Conservation (phyloP, 139 green algal species). For the Asterochloris erici region DNA sequence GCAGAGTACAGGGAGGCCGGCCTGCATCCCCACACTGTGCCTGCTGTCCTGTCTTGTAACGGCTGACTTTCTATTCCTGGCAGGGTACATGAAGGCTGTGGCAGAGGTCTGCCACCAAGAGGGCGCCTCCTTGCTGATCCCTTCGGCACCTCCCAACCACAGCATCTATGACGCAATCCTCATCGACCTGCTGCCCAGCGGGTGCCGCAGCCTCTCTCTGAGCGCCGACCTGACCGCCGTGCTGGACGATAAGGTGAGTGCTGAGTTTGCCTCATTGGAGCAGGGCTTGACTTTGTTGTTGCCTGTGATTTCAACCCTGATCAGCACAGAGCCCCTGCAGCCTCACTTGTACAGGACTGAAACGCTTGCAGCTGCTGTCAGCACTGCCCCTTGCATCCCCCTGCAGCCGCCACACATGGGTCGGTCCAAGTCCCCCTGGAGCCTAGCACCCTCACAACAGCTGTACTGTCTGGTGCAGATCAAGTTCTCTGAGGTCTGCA, state of each 20-base stretch:
- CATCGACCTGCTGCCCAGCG: constrained; percentile 11
- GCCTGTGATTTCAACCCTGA: too few species aligned
- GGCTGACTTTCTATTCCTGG: not conserved
- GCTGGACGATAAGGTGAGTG: constrained; percentile 23
- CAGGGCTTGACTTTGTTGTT: too few species aligned
- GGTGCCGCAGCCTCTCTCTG: constrained; percentile 10
- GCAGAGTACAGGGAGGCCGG: too few species aligned
- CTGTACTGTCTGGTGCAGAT: not conserved
- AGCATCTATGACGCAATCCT: constrained; percentile 26
- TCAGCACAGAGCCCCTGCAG: not conserved
- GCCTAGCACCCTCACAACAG: too few species aligned
- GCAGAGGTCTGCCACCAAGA: constrained; percentile 10
- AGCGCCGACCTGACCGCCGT: not conserved
- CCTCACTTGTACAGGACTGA: not conserved
- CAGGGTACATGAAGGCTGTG: constrained; percentile 10
- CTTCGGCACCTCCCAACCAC: constrained; percentile 19
- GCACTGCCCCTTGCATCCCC: too few species aligned
- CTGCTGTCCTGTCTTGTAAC: too few species aligned
- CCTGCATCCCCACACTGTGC: too few species aligned
- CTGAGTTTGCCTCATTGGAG: too few species aligned
- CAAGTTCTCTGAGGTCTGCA: constrained; percentile 1
- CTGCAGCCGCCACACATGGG: too few species aligned
- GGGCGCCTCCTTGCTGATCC: constrained; percentile 15
- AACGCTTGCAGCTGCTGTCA: too few species aligned
- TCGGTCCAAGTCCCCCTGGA: too few species aligned